Percentiles rank a stretch among this genome's conserved stretches.
Evolutionary conservation across 345 rosid genomes (phyloP).

Genomic region (Aurinia saxatilis): DNA sequence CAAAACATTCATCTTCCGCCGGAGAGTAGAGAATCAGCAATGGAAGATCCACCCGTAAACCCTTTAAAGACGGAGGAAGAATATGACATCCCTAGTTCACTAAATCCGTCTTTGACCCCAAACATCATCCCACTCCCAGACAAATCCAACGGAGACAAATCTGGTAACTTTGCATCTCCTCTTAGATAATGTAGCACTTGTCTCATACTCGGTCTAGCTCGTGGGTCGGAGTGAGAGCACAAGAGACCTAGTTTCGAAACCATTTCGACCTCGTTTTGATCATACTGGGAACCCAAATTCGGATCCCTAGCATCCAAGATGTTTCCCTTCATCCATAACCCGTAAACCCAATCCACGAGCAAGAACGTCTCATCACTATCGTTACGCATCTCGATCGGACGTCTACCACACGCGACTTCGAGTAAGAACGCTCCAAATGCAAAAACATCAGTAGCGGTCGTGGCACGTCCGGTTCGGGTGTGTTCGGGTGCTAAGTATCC

Average conservation of each 20-base stretch:
- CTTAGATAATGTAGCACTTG: conserved; percentile 61
- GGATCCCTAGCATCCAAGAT: conserved; percentile 49
- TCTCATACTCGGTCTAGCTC: conserved; percentile 66
- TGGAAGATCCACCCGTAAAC: conserved; percentile 32
- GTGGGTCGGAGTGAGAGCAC: conserved; percentile 52
- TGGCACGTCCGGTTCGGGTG: conserved; percentile 74
- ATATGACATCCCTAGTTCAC: conserved; percentile 33
- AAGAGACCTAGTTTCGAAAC: conserved; percentile 63
- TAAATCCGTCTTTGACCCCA: conserved; percentile 34
- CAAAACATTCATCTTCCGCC: conserved; percentile 39
- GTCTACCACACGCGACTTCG: conserved; percentile 73
- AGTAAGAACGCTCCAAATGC: conserved; percentile 91
- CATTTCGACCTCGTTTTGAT: conserved; percentile 42
- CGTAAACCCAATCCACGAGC: conserved; percentile 84
- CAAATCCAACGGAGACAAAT: conserved; percentile 29
- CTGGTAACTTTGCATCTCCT: conserved; percentile 48
- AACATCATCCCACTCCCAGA: conserved; percentile 32
- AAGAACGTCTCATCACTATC: conserved; percentile 22
- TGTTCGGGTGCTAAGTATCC: conserved; percentile 92
- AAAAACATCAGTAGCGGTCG: conserved; percentile 63
- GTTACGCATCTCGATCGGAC: conserved; percentile 55
- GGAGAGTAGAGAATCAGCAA: conserved; percentile 49
- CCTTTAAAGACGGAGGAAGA: conserved; percentile 31
- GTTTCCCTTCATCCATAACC: conserved; percentile 38
- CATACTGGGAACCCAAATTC: conserved; percentile 28